Conservation (phyloP, 2,329 filamentous ascomycete species). For the Epichloe coenophiala region DNA sequence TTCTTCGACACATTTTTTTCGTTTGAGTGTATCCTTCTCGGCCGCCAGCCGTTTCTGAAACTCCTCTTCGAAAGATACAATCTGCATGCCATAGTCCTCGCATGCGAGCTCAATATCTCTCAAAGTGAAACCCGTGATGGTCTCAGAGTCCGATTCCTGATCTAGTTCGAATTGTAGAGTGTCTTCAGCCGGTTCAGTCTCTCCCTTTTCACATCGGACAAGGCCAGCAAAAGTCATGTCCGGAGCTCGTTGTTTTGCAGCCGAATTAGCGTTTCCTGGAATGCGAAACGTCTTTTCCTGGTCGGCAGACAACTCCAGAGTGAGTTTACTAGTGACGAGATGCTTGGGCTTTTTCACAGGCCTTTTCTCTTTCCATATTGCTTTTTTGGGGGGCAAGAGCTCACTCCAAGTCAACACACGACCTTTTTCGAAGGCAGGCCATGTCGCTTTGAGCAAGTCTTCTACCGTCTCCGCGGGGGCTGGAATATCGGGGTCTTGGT, state of each 20-base stretch:
- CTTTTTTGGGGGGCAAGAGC: conserved; percentile 71
- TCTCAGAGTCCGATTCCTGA: conserved; percentile 45
- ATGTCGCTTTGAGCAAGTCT: conserved; percentile 66
- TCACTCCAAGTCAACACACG: conserved; percentile 68
- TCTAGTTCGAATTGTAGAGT: conserved; percentile 32
- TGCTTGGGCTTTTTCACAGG: conserved; percentile 69
- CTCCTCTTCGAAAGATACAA: conserved; percentile 31
- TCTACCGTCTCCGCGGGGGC: conserved; percentile 58
- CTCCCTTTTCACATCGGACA: conserved; percentile 31
- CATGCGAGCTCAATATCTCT: conserved; percentile 76
- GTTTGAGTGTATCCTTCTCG: conserved; percentile 18
- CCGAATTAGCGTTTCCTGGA: conserved; percentile 42
- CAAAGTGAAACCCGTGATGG: conserved; percentile 60
- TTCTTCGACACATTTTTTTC: conserved; percentile 18
- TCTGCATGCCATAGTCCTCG: conserved; percentile 66
- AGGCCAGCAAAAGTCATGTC: conserved; percentile 35
- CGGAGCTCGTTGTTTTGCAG: conserved; percentile 40
- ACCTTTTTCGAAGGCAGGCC: conserved; percentile 67
- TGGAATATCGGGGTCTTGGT: conserved; percentile 51
- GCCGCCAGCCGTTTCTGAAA: conserved; percentile 20
- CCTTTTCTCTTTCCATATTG: conserved; percentile 64
- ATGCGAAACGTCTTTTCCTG: conserved; percentile 77
- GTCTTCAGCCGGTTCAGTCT: conserved; percentile 20
- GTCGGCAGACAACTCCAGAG: conserved; percentile 71
- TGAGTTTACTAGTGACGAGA: conserved; percentile 75